These are phyloP conservation scores for Paspalum vaginatum DNA, from an alignment of 176 grass and related monocot species.

Conservation along the genomic window DNA sequence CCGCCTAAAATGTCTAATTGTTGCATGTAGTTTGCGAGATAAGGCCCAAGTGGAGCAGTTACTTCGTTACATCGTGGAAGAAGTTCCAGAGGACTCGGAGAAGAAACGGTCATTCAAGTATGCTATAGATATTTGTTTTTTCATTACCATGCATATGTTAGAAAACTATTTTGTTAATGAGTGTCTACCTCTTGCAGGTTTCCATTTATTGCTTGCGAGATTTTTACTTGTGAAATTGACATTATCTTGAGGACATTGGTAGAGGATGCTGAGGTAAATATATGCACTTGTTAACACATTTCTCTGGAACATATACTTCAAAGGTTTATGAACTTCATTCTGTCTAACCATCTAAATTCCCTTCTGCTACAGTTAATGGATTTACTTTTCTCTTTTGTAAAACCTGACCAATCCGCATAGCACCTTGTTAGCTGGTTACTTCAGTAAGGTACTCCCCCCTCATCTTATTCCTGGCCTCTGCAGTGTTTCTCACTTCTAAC, in stretches of 20 bases:
- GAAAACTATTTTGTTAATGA: slow-evolving; percentile 10
- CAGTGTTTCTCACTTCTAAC: not conserved
- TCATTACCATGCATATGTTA: slow-evolving; percentile 17
- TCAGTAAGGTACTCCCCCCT: slow-evolving; percentile 72
- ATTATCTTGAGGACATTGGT: slow-evolving; percentile 82
- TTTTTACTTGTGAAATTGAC: slow-evolving; percentile 92
- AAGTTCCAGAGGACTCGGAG: slow-evolving; percentile 73
- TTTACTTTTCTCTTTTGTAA: slow-evolving; percentile 81
- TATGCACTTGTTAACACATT: not conserved
- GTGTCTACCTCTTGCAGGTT: slow-evolving; percentile 53
- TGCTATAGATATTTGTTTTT: slow-evolving; percentile 16
- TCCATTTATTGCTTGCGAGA: slow-evolving; percentile 90
- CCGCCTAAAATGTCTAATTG: slow-evolving; percentile 21
- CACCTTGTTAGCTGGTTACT: slow-evolving; percentile 74
- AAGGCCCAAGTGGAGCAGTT: slow-evolving; percentile 79
- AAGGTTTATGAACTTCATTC: slow-evolving; percentile 30
- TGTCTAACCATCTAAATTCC: slow-evolving; percentile 10
- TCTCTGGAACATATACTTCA: slow-evolving; percentile 24
- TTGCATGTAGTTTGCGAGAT: slow-evolving; percentile 66
- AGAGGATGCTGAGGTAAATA: slow-evolving; percentile 80
- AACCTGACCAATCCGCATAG: slow-evolving; percentile 72
- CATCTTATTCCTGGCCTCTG: not conserved
- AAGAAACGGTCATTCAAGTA: slow-evolving; percentile 82
- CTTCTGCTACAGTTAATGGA: slow-evolving; percentile 73
- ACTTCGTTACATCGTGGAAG: slow-evolving; percentile 82